Base-by-base conservation (phyloP, 106 monocot species). In the Apostasia shenzhenica region DNA sequence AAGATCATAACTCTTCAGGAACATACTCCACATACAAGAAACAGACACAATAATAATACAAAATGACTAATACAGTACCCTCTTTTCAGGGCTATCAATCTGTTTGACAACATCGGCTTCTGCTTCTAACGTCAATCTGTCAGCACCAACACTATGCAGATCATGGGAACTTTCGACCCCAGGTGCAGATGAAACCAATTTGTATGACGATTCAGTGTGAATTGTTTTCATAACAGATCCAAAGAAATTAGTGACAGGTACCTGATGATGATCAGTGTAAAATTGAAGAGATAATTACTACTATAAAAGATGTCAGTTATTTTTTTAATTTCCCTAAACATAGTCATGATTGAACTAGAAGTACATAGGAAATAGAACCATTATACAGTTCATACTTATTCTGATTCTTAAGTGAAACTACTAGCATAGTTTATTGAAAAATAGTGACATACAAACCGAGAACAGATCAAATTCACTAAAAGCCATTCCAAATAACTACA, bases 161-260 rank as follows among this genome's bases (percentile, higher is more conserved):
- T 62, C 42, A 0, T 54, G 14, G 10, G 63, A 12, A 67, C 8
- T 58, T 72, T 73, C 58, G 58, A 51, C 64, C 58, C 49, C 50
- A 61, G 67, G 38, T 67, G 56, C 14, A 61, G 12, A 43, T 42
- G 62, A 71, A 69, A 82, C 67, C 2, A 71, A 76, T 42, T 52
- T 67, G 64, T 90, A 99, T 67, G 85, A 70, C 1, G 87, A 77
- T 45, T 93, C 87, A 9, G 81, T 81, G 69, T 92, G 92, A 48
- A 89, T 75, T 72, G 90, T 93, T 72, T 90, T 99, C 97, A 99
- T 99, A 62, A 99, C 90, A 66, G 97, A 99, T 47, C 92, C 92
- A 72, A 92, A 92, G 72, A 97, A 92, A 72, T 89, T 97, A 68
- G 92, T 92, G 10, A 92, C 92, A 11, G 92, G 92, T 37, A 92